phyloP scores from a whole-genome alignment of 148 eudicot genomes.

The Limonium bicolor region DNA sequence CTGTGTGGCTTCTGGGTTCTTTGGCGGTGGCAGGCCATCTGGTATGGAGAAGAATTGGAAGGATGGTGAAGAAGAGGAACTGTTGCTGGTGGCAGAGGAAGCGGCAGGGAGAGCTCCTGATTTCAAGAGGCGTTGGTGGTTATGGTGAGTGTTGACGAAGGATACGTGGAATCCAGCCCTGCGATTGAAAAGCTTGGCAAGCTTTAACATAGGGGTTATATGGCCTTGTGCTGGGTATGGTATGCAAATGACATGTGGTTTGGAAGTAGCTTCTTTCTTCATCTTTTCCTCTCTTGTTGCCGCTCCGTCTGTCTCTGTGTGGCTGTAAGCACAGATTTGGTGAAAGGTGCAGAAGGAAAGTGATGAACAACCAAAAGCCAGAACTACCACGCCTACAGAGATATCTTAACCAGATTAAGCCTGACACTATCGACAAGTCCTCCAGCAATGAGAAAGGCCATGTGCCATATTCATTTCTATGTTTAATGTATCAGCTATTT shows the following conservation, averaged over 20 bases:
- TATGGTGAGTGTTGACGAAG: constrained; percentile 1
- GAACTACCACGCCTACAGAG: too few species aligned
- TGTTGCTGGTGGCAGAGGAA: constrained; percentile 10
- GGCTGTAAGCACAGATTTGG: too few species aligned
- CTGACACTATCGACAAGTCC: too few species aligned
- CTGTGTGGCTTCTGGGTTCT: constrained; percentile 16
- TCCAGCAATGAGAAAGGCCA: too few species aligned
- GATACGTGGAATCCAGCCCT: constrained; percentile 3
- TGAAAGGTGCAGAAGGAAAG: too few species aligned
- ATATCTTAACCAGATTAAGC: too few species aligned
- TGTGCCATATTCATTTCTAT: too few species aligned
- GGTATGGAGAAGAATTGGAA: constrained; percentile 23
- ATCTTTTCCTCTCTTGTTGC: too few species aligned
- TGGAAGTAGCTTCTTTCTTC: too few species aligned
- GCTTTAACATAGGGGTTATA: constrained; percentile 8
- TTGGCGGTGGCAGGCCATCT: constrained; percentile 21
- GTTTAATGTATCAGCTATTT: too few species aligned
- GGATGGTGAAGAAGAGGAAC: constrained; percentile 3
- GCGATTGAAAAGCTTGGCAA: constrained; percentile 5
- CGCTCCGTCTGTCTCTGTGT: too few species aligned
- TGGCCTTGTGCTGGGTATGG: constrained; percentile 10
- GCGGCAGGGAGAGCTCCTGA: constrained; percentile 16
- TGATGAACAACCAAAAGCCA: too few species aligned
- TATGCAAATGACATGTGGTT: constrained; percentile 23
- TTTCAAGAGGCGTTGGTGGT: constrained; percentile 3